Conservation (phyloP, 2,329 filamentous ascomycete genomes). For the Corniculantispora saksenae region DNA sequence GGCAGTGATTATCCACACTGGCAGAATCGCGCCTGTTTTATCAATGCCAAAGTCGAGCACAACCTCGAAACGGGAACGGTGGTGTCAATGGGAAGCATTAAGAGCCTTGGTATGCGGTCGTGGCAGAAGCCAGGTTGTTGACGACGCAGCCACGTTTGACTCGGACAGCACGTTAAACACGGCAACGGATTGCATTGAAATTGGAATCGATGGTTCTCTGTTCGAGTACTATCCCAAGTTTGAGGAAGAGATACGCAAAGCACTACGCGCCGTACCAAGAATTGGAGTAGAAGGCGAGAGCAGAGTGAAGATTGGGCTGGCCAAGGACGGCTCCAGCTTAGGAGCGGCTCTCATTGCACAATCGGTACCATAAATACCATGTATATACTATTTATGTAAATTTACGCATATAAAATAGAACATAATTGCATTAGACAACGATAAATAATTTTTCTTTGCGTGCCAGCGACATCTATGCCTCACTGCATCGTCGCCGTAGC, state of each 20-base stretch:
- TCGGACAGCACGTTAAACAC: conserved; percentile 24
- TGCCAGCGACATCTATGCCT: no score
- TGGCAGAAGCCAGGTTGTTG: not conserved
- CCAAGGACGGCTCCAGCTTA: conserved; percentile 72
- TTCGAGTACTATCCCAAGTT: conserved; percentile 74
- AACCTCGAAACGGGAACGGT: not conserved
- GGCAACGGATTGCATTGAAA: conserved; percentile 51
- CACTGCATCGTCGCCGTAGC: not conserved
- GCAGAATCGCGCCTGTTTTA: not conserved
- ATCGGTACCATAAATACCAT: conserved; percentile 15
- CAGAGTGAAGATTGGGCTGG: conserved; percentile 68
- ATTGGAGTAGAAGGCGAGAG: conserved; percentile 63
- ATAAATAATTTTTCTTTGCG: not conserved
- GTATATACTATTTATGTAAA: not conserved
- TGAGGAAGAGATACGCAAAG: conserved; percentile 64
- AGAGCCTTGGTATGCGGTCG: not conserved
- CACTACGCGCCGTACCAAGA: conserved; percentile 61
- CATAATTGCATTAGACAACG: not conserved
- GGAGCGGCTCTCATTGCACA: conserved; percentile 69
- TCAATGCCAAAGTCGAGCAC: not conserved
- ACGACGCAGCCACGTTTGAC: not conserved
- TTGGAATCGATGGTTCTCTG: conserved; percentile 71
- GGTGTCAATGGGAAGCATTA: not conserved
- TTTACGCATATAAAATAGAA: not conserved
- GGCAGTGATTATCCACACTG: conserved; percentile 27